Conservation (phyloP, 805 yeast species). For the Isabelozyma rhagii region DNA sequence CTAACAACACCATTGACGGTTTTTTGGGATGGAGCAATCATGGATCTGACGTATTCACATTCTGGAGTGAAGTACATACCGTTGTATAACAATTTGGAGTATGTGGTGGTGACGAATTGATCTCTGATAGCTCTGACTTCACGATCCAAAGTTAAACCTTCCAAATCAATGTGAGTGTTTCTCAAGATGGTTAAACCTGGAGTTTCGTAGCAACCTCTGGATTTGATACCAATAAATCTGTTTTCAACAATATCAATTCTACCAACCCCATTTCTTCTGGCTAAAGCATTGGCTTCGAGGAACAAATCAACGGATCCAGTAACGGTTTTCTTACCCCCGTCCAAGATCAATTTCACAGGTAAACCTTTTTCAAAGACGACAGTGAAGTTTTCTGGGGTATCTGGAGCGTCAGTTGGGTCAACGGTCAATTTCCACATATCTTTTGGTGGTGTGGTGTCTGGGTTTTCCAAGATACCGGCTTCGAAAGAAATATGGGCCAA, state of each 20-base stretch:
- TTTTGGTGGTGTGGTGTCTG: conserved; percentile 98
- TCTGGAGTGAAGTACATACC: conserved; percentile 99
- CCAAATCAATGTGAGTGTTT: conserved; percentile 91
- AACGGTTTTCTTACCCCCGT: conserved; percentile 54
- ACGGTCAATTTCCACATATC: conserved; percentile 99
- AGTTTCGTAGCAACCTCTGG: conserved; percentile 99
- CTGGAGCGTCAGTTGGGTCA: conserved; percentile 95
- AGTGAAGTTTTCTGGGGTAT: conserved; percentile 83
- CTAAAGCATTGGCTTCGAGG: conserved; percentile 88
- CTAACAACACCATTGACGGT: conserved; percentile 97
- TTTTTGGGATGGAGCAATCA: conserved; percentile 92
- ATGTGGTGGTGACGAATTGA: conserved; percentile 88
- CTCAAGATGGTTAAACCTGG: conserved; percentile 96
- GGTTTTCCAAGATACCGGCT: conserved; percentile 99
- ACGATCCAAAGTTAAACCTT: conserved; percentile 95
- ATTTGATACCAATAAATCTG: conserved; percentile 97
- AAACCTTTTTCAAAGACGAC: conserved; percentile 82
- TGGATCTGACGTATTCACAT: conserved; percentile 90
- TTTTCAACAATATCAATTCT: conserved; percentile 98
- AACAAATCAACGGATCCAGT: conserved; percentile 91
- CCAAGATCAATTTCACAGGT: conserved; percentile 77
- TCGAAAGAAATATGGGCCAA: conserved; percentile 98
- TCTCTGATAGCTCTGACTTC: conserved; percentile 98
- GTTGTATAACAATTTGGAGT: conserved; percentile 88
- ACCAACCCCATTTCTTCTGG: conserved; percentile 99